These are phyloP conservation scores for Ormosia emarginata DNA, from an alignment of 306 rosid species.

Conservation along the genomic window DNA sequence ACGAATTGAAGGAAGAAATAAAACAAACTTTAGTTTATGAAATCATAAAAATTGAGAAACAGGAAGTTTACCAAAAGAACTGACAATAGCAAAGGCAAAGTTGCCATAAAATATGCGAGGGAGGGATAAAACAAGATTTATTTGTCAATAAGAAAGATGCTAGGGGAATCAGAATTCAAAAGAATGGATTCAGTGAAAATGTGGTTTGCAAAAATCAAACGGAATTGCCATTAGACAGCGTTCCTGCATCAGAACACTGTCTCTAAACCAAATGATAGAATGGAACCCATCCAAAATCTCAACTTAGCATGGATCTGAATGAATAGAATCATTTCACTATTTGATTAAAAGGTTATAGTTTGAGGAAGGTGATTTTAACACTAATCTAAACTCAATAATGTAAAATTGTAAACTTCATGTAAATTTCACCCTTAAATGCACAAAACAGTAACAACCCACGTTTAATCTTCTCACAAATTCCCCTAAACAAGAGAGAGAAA, in stretches of 20 bases:
- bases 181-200: slow-evolving; percentile 3
- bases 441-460: neutral
- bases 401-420: neutral
- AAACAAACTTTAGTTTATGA: neutral
- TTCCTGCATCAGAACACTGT: neutral
- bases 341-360: neutral
- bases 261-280: neutral
- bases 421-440: neutral
- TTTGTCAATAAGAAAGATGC: neutral
- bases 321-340: slow-evolving; percentile 19
- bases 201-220: neutral
- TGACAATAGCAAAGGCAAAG: neutral
- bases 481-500: neutral
- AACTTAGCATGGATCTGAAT: slow-evolving; percentile 27
- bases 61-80: neutral
- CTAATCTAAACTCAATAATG: neutral
- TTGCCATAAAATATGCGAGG: neutral
- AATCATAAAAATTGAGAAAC: neutral
- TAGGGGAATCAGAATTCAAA: neutral
- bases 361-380: neutral
- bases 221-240: neutral
- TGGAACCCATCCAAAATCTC: neutral
- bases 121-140: neutral
- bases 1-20: neutral
- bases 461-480: neutral